Conservation (phyloP, 2,329 filamentous ascomycete genomes). For the Sporothrix sp. region DNA sequence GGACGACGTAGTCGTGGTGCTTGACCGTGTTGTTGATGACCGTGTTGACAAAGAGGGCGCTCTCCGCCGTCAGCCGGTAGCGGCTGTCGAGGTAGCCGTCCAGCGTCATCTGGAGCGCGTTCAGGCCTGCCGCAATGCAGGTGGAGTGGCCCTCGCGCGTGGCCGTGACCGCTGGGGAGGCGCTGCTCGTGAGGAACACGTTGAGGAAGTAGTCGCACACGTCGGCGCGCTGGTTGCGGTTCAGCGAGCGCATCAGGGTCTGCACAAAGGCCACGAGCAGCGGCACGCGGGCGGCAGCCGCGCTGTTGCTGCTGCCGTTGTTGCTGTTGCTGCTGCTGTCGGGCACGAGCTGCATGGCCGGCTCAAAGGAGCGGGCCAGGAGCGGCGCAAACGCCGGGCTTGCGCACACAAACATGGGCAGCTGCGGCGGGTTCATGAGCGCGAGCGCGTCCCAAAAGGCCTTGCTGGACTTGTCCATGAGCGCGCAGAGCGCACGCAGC, state of each 20-base stretch:
- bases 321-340: too few relatives aligned
- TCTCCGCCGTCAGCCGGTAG: conserved; percentile 27
- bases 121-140: conserved; percentile 56
- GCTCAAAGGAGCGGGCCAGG: conserved; percentile 50
- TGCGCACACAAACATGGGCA: conserved; percentile 75
- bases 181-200: conserved; percentile 48
- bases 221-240: conserved; percentile 57
- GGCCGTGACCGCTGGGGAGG: conserved; percentile 37
- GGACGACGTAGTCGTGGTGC: conserved; percentile 50
- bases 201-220: conserved; percentile 71
- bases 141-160: conserved; percentile 48
- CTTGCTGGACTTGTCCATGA: conserved; percentile 65
- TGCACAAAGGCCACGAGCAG: conserved; percentile 69
- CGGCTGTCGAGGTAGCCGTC: conserved; percentile 42
- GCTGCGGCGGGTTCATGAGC: conserved; percentile 65
- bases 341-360: conserved; percentile 32
- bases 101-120: conserved; percentile 47
- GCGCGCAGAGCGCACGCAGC: conserved; percentile 57
- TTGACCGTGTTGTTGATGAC: conserved; percentile 56
- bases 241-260: conserved; percentile 68
- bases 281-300: conserved; percentile 8
- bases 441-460: conserved; percentile 87
- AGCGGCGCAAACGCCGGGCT: conserved; percentile 57
- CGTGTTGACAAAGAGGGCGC: conserved; percentile 50
- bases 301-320: too few relatives aligned